Evolutionary conservation across 345 rosid genomes (phyloP), one percentile per base, ranked within the genome.

Genomic region (Citrus trifoliata): DNA sequence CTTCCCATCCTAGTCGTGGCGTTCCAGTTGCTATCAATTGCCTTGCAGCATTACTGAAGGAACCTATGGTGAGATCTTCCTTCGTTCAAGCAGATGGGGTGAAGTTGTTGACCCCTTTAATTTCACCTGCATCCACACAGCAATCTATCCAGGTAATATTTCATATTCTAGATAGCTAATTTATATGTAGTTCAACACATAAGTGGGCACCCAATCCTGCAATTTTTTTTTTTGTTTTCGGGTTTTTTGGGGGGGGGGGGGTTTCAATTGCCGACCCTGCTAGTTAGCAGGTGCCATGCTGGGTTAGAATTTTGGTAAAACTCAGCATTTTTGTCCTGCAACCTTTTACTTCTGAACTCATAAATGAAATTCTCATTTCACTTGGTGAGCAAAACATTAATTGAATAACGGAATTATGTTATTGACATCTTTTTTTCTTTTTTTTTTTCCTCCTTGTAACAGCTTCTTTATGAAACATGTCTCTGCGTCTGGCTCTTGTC

Each of bases 381-480:
- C 38, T 77, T 28, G 58, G 33, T 77, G 73, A 21, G 74, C 58
- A 38, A 6, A 6, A 37, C 53, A 8, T 68, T 28, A 67, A 27
- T 48, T 73, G 51, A 51, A n/a, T 46, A 35, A 1, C 42, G 14
- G 24, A 58, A 73, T 70, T 64, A 25, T 71, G 40, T 59, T 64
- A 73, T 68, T 81, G 80, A 75, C 74, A 68, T 32, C 2, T 30
- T 68, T 76, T 22, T 78, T 61, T 42, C 68, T 32, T 2, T 30
- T 67, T 70, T n/a, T 13, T 79, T 55, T 12, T 42, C 10, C 4
- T 75, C 19, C 77, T 64, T 79, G 37, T 77, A 28, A 78, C 97
- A 95, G 99, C 97, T 95, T 83, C 96, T 95, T 70, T 95, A 95
- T 79, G 98, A 95, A 78, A 92, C 98, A 68, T 92, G 99, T 82